Base-by-base conservation (phyloP, 331 rosid genomes). In the Rosa hybrid region DNA sequence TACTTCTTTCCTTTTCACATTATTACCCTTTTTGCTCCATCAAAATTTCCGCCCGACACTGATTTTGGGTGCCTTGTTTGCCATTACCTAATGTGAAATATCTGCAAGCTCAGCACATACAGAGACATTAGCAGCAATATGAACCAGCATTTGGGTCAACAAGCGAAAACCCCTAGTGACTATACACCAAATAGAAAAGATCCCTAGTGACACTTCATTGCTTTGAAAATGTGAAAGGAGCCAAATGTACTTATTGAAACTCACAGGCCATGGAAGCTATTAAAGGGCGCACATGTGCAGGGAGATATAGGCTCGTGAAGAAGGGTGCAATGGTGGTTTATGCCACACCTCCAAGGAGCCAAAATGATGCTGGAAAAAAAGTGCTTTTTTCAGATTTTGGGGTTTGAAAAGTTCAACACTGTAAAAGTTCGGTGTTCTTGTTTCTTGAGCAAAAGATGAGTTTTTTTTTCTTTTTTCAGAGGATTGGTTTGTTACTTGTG, bases 151-250 rank as follows among this genome's bases (percentile, higher is more conserved):
- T 68, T 8, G 30, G 72, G 72, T 39, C 72, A 41, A 68, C 72
- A 65, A 17, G 23, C 6, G 45, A 65, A 65, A 17, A 38, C 46
- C 18, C 0, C 13, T 8, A 18, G 4, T 18, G 27, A 68, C 50
- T 18, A 18, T 68, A 9, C 17, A 68, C 50, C 50, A 39, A 68
- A 65, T 2, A 12, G 45, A 64, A 64, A 34, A 18, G 9, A 27
- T 27, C 70, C 44, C 42, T 14, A 39, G 25, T 39, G 25, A 39
- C 72, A 17, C 72, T 68, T 68, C 72, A 68, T 39, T 39, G 45
- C 14, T 74, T 20, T 74, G 30, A 39, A 74, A 56, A 12, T 68
- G 53, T 34, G 78, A 54, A 74, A n/a, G 64, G 78, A 74, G 68
- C 78, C 68, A n/a, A 39, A 7, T 56, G 78, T 54, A 39, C 50